A percentile compares a stretch with the other conserved stretches of the same genome.
Evolutionary conservation across 1,284 basidiomycete genomes (phyloP).

Genomic region (Sparassis latifolia): DNA sequence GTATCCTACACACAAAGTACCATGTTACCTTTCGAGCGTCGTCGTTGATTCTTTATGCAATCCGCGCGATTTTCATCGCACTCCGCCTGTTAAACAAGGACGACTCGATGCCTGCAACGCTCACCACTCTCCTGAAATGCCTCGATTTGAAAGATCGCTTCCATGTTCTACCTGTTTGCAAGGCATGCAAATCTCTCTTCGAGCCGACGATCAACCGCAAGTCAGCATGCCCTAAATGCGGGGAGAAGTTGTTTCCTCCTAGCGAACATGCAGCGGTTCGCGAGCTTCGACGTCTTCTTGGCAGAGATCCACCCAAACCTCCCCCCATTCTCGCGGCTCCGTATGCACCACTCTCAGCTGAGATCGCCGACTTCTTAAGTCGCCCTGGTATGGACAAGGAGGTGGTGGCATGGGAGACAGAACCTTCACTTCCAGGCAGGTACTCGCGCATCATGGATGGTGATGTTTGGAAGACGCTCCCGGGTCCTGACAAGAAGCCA

Average conservation of each 20-base stretch:
- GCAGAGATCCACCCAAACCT: not conserved
- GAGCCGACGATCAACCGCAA: not conserved
- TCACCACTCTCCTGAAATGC: not conserved
- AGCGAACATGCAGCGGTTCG: not conserved
- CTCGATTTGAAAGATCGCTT: not conserved
- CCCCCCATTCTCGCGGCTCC: not conserved
- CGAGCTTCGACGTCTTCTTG: not conserved
- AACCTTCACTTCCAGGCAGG: not conserved
- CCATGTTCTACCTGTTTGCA: not conserved
- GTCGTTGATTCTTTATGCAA: not conserved
- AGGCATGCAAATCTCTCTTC: not conserved
- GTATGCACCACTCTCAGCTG: not conserved
- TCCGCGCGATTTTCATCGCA: not conserved
- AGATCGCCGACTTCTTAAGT: not conserved
- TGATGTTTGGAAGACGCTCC: slow-evolving; percentile 4
- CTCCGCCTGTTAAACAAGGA: not conserved
- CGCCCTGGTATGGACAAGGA: not conserved
- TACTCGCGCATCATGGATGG: slow-evolving; percentile 6
- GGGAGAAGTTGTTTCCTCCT: not conserved
- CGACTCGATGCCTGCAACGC: not conserved
- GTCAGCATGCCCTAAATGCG: not conserved
- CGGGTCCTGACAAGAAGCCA: slow-evolving; percentile 3
- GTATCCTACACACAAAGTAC: not conserved
- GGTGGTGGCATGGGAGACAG: not conserved
- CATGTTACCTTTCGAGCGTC: not conserved